phyloP scores from a whole-genome alignment of 2,329 filamentous ascomycete species.

The Monosporascus cannonballus region DNA sequence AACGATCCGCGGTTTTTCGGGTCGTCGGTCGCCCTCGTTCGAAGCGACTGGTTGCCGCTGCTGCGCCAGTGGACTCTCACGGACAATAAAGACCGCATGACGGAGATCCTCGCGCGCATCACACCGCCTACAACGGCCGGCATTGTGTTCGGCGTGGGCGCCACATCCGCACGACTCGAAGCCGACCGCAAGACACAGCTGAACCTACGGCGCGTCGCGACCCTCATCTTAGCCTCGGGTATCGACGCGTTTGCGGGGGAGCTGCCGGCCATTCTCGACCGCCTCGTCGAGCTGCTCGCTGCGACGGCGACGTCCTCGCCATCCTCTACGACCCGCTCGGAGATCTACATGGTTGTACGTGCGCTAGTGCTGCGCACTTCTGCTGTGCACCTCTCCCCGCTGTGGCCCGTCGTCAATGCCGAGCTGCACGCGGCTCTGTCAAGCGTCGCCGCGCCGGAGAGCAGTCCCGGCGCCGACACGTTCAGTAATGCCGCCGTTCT shows the following conservation, averaged over 20 bases:
- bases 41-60: conserved; percentile 73
- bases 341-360: conserved; percentile 83
- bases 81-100: conserved; percentile 76
- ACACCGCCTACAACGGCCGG: conserved; percentile 84
- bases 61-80: conserved; percentile 76
- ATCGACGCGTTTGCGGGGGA: conserved; percentile 77
- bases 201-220: conserved; percentile 75
- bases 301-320: conserved; percentile 87
- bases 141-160: conserved; percentile 97
- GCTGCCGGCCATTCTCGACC: conserved; percentile 68
- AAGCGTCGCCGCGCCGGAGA: conserved; percentile 63
- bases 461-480: conserved; percentile 58
- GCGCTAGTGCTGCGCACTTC: conserved; percentile 75
- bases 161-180: conserved; percentile 87
- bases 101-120: conserved; percentile 73
- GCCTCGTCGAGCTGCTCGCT: conserved; percentile 76
- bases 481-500: conserved; percentile 74
- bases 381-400: conserved; percentile 69
- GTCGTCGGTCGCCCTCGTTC: conserved; percentile 59
- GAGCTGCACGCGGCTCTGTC: conserved; percentile 78
- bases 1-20: conserved; percentile 83
- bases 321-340: conserved; percentile 80
- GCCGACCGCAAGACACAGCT: conserved; percentile 90
- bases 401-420: conserved; percentile 87
- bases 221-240: conserved; percentile 70